Base-by-base conservation (phyloP, 2,329 filamentous ascomycete species). In the Laburnicola sp. region DNA sequence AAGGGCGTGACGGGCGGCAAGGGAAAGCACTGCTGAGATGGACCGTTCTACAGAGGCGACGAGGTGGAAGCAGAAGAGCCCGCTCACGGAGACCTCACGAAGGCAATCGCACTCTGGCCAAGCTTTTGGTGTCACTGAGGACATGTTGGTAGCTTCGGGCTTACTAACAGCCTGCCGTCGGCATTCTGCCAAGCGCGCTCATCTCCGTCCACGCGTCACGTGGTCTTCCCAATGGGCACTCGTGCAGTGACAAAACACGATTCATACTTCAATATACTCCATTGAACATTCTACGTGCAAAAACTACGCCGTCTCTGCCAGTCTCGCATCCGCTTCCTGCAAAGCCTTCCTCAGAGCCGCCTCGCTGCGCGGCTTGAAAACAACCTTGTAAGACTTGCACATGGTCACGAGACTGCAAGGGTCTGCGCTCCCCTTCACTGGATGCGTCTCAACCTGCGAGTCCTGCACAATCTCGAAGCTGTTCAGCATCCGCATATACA, bases 401-500 rank as follows among this genome's bases (percentile, higher is more conserved):
- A 86, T 80, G 2, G 82, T 80, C 2, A 86, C 84, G 52, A 87
- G 66, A 54, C 83, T 85, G 3, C 82, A 82, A 1, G 82, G 84
- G 60, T 86, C 84, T 3, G 79, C 74, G 56, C 80, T 85, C 0
- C 85, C 85, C 8, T 70, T 72, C 6, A 87, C 72, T 2, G 84
- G 85, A 64, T 87, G 79, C 26, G 78, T 80, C 45, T 86, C 82
- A 0, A 83, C 76, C 5, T 79, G 73, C 35, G 80, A 80, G 45
- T 77, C 71, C 53, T 78, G 79, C 46, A 81, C 72, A 48, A 87
- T 79, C 53, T 80, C 78, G 67, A 87, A 86, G 59, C 81, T 81
- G 65, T 80, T 83, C 25, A 87, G 70, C 56, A 84, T 79, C 27
- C 85, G 78, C 71, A 86, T 78, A 62, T 84, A 87, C 8, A 85